Evolutionary conservation across 2,329 filamentous ascomycete genomes (phyloP).

Genomic region (Aspergillus alliaceus): DNA sequence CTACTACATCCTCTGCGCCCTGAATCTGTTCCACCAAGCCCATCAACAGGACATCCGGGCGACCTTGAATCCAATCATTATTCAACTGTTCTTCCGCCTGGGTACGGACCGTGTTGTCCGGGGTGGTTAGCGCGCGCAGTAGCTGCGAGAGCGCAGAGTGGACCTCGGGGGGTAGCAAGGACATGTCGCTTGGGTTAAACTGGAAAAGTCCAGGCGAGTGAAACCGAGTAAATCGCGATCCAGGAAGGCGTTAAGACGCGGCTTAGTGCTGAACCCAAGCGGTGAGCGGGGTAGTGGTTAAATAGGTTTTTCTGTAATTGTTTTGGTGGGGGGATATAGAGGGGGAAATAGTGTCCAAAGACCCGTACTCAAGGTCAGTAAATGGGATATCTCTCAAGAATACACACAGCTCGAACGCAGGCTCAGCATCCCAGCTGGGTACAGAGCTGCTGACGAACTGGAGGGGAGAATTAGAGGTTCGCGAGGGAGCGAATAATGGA

Average conservation of each 20-base stretch:
- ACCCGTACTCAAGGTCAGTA: conserved; percentile 1
- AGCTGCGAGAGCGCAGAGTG: conserved; percentile 83
- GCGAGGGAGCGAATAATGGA: conserved; percentile 1
- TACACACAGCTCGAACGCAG: conserved; percentile 18
- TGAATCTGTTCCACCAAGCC: conserved; percentile 90
- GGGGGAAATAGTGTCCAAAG: neutral
- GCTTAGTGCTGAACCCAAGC: conserved; percentile 15
- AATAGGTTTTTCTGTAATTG: conserved; percentile 19
- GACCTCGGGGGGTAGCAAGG: conserved; percentile 79
- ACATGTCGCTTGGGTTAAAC: conserved; percentile 61
- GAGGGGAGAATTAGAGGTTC: neutral
- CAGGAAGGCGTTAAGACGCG: conserved; percentile 8
- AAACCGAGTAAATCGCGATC: conserved; percentile 19
- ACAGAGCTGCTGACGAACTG: conserved; percentile 15
- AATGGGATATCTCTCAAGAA: conserved; percentile 8
- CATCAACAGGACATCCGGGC: conserved; percentile 88
- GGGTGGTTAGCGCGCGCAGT: conserved; percentile 80
- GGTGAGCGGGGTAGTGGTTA: conserved; percentile 14
- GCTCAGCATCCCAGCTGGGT: conserved; percentile 27
- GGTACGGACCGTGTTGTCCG: conserved; percentile 82
- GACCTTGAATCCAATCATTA: conserved; percentile 79
- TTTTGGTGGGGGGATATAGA: conserved; percentile 21
- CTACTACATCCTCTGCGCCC: conserved; percentile 69
- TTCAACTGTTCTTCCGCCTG: conserved; percentile 88
- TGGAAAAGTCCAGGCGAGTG: conserved; percentile 5